These are phyloP conservation scores for Nicotiana tabacum DNA, from an alignment of 257 asterid species.

Conservation along the genomic window DNA sequence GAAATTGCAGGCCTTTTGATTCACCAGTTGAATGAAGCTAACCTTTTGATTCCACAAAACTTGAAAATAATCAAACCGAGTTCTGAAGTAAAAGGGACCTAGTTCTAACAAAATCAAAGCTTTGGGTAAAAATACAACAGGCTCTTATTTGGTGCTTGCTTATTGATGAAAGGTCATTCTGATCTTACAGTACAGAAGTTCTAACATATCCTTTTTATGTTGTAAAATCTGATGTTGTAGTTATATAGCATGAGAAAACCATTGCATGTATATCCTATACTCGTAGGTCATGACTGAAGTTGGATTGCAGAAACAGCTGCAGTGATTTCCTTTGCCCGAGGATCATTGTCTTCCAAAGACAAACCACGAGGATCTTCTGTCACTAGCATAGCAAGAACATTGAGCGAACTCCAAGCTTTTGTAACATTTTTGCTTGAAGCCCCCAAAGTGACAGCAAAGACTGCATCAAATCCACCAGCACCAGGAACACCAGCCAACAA, in stretches of 20 bases:
- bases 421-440: slow-evolving; percentile 53
- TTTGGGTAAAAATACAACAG: slow-evolving; percentile 3
- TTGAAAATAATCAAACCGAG: not conserved
- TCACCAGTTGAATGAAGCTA: not conserved
- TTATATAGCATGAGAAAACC: not conserved
- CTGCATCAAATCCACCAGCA: slow-evolving; percentile 98
- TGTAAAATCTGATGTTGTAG: not conserved
- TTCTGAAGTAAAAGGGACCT: not conserved
- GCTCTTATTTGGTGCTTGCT: not conserved
- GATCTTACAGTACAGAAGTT: not conserved
- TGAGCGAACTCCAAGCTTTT: slow-evolving; percentile 68
- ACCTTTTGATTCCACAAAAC: not conserved
- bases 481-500: slow-evolving; percentile 95
- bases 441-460: slow-evolving; percentile 83
- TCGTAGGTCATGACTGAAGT: not conserved
- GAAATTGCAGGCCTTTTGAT: too few species aligned
- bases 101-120: not conserved
- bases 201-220: not conserved
- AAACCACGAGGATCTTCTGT: slow-evolving; percentile 89
- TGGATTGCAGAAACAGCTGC: slow-evolving; percentile 49
- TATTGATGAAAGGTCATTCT: not conserved
- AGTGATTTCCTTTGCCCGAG: slow-evolving; percentile 51
- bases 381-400: slow-evolving; percentile 83
- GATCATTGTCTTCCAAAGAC: slow-evolving; percentile 64
- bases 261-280: not conserved